Evolutionary conservation across 768 basidiomycete species (phyloP).

Genomic region (Leccinum broughii): DNA sequence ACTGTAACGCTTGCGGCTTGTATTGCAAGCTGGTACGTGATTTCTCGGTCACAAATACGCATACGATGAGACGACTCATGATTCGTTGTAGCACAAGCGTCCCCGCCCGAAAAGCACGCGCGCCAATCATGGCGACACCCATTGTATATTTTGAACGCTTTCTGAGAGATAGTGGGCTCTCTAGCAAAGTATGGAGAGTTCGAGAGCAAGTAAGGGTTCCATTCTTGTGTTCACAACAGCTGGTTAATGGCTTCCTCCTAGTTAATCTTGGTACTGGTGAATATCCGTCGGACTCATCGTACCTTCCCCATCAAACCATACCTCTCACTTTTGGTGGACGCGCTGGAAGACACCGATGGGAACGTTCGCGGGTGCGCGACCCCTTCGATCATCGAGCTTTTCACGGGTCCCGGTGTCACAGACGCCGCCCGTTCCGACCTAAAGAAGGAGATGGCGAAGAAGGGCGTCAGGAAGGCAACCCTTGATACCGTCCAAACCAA

Average conservation of each 20-base stretch:
- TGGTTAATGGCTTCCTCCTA: conserved; percentile 23
- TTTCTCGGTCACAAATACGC: background rate
- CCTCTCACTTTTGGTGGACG: conserved; percentile 74
- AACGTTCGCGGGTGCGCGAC: conserved; percentile 87
- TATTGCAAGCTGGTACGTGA: conserved; percentile 79
- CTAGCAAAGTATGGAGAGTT: conserved; percentile 83
- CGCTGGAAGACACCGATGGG: conserved; percentile 88
- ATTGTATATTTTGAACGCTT: conserved; percentile 68
- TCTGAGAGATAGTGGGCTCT: conserved; percentile 69
- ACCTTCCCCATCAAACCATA: conserved; percentile 82
- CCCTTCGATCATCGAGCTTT: conserved; percentile 78
- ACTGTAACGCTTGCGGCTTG: conserved; percentile 86
- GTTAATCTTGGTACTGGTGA: conserved; percentile 68
- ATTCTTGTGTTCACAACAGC: background rate
- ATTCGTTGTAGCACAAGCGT: conserved; percentile 67
- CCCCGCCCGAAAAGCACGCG: conserved; percentile 53
- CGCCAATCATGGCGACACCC: conserved; percentile 32
- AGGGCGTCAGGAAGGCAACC: conserved; percentile 84
- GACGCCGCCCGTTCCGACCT: conserved; percentile 90
- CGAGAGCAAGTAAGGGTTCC: conserved; percentile 73
- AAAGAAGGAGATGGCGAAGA: conserved; percentile 88
- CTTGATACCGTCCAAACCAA: conserved; percentile 76
- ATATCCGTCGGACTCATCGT: conserved; percentile 69
- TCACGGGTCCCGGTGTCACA: conserved; percentile 78
- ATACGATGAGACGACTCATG: background rate